Evolutionary conservation across 176 grass and related monocot genomes (phyloP).

Genomic region (Hsuehochloa calcarea): DNA sequence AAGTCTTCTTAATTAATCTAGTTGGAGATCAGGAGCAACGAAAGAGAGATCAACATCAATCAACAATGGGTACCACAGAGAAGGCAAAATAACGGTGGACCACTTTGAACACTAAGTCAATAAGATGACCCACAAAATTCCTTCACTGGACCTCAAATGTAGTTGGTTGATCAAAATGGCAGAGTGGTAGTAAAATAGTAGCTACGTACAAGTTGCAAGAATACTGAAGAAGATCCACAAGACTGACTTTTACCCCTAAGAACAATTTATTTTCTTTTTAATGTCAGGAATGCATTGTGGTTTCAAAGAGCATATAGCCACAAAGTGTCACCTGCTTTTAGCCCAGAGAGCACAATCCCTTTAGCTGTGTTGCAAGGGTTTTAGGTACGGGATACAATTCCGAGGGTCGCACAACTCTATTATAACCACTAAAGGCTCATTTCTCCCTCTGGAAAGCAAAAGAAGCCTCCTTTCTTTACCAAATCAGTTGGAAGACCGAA

Average conservation of each 20-base stretch:
- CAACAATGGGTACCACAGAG: background rate
- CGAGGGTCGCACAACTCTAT: slow-evolving; percentile 11
- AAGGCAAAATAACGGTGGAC: background rate
- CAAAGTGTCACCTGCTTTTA: background rate
- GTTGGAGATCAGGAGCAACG: background rate
- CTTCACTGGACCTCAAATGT: background rate
- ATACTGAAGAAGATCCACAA: background rate
- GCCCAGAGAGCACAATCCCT: background rate
- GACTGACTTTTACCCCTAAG: background rate
- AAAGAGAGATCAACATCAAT: background rate
- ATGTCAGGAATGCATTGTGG: background rate
- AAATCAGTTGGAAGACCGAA: background rate
- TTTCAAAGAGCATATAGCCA: background rate
- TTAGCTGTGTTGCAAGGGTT: background rate
- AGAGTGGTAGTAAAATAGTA: background rate
- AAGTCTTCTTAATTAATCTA: background rate
- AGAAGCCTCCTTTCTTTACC: background rate
- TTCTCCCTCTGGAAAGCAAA: slow-evolving; percentile 24
- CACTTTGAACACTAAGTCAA: background rate
- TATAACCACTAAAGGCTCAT: background rate
- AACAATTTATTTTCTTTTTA: background rate
- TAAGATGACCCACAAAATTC: background rate
- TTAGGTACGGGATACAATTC: slow-evolving; percentile 39
- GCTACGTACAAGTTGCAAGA: background rate
- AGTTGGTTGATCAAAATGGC: background rate